Evolutionary conservation across 2,329 filamentous ascomycete species (phyloP).

Genomic region (Gliomastix tumulicola): DNA sequence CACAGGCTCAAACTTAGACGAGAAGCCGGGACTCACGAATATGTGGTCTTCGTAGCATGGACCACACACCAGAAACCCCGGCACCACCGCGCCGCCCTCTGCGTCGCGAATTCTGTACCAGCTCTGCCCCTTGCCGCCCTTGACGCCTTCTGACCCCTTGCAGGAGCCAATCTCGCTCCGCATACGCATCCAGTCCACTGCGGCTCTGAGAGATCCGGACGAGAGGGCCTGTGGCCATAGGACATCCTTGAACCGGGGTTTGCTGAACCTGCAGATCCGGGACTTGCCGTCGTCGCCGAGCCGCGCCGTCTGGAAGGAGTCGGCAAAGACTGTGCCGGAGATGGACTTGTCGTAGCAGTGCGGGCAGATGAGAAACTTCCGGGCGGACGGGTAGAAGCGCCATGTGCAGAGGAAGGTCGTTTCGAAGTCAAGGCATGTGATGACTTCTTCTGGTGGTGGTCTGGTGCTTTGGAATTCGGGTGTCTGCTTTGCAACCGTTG

Average conservation of each 20-base stretch:
- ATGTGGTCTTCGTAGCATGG: slow-evolving; percentile 1
- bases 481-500: too few relatives aligned
- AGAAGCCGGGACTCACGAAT: not conserved
- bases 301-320: too few relatives aligned
- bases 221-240: not conserved
- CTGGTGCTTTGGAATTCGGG: too few relatives aligned
- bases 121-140: not conserved
- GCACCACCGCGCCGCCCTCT: not conserved
- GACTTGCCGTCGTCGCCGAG: not conserved
- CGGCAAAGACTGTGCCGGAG: too few relatives aligned
- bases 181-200: not conserved
- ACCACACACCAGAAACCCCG: not conserved
- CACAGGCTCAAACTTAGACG: not conserved
- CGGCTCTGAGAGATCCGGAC: not conserved
- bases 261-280: not conserved
- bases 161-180: not conserved
- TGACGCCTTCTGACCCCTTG: not conserved
- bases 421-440: too few relatives aligned
- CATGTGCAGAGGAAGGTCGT: too few relatives aligned
- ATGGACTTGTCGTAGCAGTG: too few relatives aligned
- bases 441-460: too few relatives aligned
- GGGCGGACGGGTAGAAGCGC: too few relatives aligned
- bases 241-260: not conserved
- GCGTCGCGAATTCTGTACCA: slow-evolving; percentile 2
- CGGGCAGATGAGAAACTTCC: too few relatives aligned